phyloP scores from a whole-genome alignment of 768 basidiomycete genomes.

The Lactarius akahatsu region DNA sequence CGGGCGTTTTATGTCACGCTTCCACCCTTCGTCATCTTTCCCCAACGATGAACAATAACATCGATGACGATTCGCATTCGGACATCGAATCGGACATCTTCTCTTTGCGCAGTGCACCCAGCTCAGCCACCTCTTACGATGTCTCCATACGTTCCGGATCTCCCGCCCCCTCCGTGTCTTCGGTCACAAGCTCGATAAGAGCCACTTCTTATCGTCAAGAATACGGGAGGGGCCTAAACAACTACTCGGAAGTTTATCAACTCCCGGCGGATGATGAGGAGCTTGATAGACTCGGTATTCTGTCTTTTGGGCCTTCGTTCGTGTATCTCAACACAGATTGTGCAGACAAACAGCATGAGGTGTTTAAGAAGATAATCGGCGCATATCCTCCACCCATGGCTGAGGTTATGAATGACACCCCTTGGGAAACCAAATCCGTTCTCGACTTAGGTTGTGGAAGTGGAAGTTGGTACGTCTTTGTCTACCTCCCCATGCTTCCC shows the following conservation, averaged over 20 bases:
- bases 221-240: constrained; percentile 69
- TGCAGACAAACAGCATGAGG: constrained; percentile 63
- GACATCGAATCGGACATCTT: constrained; percentile 45
- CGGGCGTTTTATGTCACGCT: constrained; percentile 22
- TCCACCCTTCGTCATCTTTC: constrained; percentile 4
- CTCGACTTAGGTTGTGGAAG: constrained; percentile 81
- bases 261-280: constrained; percentile 81
- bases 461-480: constrained; percentile 56
- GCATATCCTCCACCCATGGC: constrained; percentile 61
- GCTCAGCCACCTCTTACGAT: constrained; percentile 59
- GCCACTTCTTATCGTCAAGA: constrained; percentile 61
- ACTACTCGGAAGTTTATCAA: constrained; percentile 75
- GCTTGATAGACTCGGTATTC: constrained; percentile 60
- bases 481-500: constrained; percentile 8
- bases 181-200: constrained; percentile 62
- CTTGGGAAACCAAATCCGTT: constrained; percentile 57
- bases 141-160: constrained; percentile 62
- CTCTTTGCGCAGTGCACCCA: constrained; percentile 44
- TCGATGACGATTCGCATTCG: constrained; percentile 43
- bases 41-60: constrained; percentile 22
- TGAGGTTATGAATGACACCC: constrained; percentile 58
- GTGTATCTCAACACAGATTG: constrained; percentile 15
- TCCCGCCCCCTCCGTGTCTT: constrained; percentile 66
- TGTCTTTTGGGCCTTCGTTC: neutral
- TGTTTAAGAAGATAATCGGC: constrained; percentile 66